Percentiles rank a stretch among this genome's conserved stretches.
phyloP scores from a whole-genome alignment of 768 basidiomycete species.

The Tylopilus sp. region DNA sequence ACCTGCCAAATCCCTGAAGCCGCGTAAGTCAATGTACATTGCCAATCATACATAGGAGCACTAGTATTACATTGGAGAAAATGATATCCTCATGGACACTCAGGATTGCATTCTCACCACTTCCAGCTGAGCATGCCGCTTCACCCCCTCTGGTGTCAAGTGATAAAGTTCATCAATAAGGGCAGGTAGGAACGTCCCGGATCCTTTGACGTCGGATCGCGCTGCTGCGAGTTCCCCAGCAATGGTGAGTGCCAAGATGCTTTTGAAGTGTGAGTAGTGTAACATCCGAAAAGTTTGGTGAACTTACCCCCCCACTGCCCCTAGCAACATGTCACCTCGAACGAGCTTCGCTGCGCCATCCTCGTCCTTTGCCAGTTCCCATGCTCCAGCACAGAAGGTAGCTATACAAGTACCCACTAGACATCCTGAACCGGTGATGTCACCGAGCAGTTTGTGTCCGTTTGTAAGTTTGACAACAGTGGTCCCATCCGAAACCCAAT shows the following conservation, averaged over 20 bases:
- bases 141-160: slow-evolving; percentile 37
- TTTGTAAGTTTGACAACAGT: slow-evolving; percentile 68
- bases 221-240: slow-evolving; percentile 58
- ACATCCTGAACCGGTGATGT: slow-evolving; percentile 90
- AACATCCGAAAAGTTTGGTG: not conserved
- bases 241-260: slow-evolving; percentile 54
- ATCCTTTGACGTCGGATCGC: slow-evolving; percentile 51
- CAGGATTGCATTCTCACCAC: slow-evolving; percentile 5
- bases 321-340: slow-evolving; percentile 75
- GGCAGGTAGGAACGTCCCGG: slow-evolving; percentile 62
- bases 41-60: not conserved
- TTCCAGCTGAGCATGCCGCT: slow-evolving; percentile 28
- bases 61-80: not conserved
- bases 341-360: slow-evolving; percentile 45
- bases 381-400: slow-evolving; percentile 74
- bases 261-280: slow-evolving; percentile 22
- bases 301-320: slow-evolving; percentile 71
- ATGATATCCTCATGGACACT: not conserved
- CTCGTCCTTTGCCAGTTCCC: slow-evolving; percentile 29
- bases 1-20: not conserved
- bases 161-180: slow-evolving; percentile 59
- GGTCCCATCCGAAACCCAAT: slow-evolving; percentile 83
- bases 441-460: slow-evolving; percentile 67
- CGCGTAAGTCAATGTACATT: not conserved
- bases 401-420: slow-evolving; percentile 76